A percentile compares a stretch with the other conserved stretches of the same genome.
Evolutionary conservation across 768 basidiomycete species (phyloP).

Genomic region (Macrolepiota dolichaula): DNA sequence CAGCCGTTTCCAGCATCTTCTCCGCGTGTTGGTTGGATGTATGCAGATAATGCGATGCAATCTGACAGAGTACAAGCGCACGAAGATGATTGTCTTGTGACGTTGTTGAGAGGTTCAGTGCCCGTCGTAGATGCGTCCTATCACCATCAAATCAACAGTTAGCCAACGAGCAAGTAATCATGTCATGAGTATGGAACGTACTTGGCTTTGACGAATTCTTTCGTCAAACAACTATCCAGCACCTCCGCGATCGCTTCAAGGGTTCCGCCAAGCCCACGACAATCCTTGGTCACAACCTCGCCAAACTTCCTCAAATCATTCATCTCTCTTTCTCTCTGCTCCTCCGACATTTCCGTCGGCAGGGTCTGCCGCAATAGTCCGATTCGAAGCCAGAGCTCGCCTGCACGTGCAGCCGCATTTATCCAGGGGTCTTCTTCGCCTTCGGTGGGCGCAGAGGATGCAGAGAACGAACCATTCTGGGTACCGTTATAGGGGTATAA

Average conservation of each 20-base stretch:
- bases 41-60: conserved; percentile 68
- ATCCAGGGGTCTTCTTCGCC: conserved; percentile 31
- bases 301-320: conserved; percentile 29
- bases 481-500: not conserved
- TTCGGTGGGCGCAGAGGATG: conserved; percentile 14
- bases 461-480: not conserved
- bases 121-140: conserved; percentile 57
- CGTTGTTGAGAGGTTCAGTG: conserved; percentile 52
- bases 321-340: conserved; percentile 10
- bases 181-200: conserved; percentile 25
- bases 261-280: conserved; percentile 50
- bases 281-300: conserved; percentile 37
- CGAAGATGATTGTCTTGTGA: conserved; percentile 73
- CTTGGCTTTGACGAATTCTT: conserved; percentile 64
- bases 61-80: conserved; percentile 63
- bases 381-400: conserved; percentile 31
- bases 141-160: not conserved
- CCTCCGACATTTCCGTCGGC: conserved; percentile 1
- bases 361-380: conserved; percentile 18
- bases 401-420: conserved; percentile 28
- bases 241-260: conserved; percentile 53
- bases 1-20: conserved; percentile 62
- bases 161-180: conserved; percentile 8
- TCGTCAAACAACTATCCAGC: conserved; percentile 47
- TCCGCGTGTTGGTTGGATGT: conserved; percentile 69